phyloP scores from a whole-genome alignment of 768 basidiomycete genomes.

The Rhodotorula paludigena region DNA sequence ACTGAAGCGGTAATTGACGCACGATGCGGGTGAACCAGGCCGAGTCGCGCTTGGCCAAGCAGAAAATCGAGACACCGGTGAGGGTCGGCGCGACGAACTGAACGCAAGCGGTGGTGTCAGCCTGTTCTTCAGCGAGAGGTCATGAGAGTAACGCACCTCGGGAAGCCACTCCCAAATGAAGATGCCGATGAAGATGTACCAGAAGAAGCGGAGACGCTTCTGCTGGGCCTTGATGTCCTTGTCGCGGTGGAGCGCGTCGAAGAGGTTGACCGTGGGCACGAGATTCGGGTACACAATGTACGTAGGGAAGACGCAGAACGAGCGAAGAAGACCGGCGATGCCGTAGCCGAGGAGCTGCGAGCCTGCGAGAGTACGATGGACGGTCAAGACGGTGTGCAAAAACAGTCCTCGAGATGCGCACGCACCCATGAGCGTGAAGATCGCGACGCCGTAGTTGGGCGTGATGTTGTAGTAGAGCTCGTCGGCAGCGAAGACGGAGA shows the following conservation, averaged over 20 bases:
- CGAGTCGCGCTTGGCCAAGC: conserved; percentile 45
- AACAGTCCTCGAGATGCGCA: not conserved
- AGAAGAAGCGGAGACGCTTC: conserved; percentile 45
- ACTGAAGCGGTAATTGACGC: conserved; percentile 42
- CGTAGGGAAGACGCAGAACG: conserved; percentile 42
- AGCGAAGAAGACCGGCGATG: conserved; percentile 41
- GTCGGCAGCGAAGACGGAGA: conserved; percentile 39
- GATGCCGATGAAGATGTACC: conserved; percentile 44
- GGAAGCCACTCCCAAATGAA: conserved; percentile 39
- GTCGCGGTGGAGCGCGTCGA: conserved; percentile 45
- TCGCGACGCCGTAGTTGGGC: conserved; percentile 44
- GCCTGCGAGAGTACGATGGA: too few species aligned
- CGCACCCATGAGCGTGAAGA: conserved; percentile 45
- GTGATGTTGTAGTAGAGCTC: conserved; percentile 35
- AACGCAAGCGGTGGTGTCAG: conserved; percentile 42
- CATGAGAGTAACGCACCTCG: not conserved
- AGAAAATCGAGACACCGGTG: conserved; percentile 46
- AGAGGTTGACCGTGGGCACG: conserved; percentile 36
- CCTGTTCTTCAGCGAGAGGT: not conserved
- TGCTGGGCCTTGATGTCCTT: conserved; percentile 40
- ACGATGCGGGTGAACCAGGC: conserved; percentile 47
- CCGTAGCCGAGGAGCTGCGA: conserved; percentile 31
- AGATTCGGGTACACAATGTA: conserved; percentile 38
- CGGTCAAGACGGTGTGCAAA: not conserved
- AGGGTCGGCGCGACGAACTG: conserved; percentile 42